Conservation (phyloP, 2,329 filamentous ascomycete species). For the Stromatinia cepivora region DNA sequence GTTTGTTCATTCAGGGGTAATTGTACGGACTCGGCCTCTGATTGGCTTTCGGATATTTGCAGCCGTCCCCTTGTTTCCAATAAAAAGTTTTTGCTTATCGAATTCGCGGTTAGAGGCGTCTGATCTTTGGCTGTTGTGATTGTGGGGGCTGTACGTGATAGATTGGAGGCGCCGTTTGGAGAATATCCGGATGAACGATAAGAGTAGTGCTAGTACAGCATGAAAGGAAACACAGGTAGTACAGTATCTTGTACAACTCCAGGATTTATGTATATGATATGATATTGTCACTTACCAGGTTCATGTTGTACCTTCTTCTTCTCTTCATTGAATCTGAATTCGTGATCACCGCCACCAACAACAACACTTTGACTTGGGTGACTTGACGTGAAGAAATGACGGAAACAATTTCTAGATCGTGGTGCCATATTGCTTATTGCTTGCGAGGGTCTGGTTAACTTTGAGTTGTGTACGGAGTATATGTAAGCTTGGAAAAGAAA, state of each 20-base stretch:
- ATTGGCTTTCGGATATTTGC: constrained; percentile 5
- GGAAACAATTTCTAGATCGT: constrained; percentile 8
- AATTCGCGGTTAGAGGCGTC: constrained; percentile 19
- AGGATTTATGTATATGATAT: not conserved
- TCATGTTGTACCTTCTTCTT: not conserved
- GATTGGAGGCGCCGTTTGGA: not conserved
- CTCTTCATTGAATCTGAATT: not conserved
- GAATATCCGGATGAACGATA: not conserved
- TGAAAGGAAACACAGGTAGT: not conserved
- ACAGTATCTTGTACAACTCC: not conserved
- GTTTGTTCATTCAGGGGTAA: constrained; percentile 6
- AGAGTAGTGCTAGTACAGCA: not conserved
- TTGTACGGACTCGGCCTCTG: not conserved
- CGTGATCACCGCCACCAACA: not conserved
- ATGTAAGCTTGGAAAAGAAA: not conserved
- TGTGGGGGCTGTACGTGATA: not conserved
- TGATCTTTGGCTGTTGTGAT: constrained; percentile 5
- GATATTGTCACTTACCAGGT: not conserved
- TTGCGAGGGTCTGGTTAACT: too few species aligned
- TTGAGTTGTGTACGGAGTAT: not conserved
- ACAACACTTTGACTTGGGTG: not conserved
- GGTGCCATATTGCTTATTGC: not conserved
- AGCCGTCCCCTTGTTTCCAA: not conserved
- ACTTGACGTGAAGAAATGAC: constrained; percentile 1
- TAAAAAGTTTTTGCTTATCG: not conserved